Evolutionary conservation across 2,329 filamentous ascomycete genomes (phyloP), one percentile per base, ranked within the genome.

Genomic region (Alternaria sp.): DNA sequence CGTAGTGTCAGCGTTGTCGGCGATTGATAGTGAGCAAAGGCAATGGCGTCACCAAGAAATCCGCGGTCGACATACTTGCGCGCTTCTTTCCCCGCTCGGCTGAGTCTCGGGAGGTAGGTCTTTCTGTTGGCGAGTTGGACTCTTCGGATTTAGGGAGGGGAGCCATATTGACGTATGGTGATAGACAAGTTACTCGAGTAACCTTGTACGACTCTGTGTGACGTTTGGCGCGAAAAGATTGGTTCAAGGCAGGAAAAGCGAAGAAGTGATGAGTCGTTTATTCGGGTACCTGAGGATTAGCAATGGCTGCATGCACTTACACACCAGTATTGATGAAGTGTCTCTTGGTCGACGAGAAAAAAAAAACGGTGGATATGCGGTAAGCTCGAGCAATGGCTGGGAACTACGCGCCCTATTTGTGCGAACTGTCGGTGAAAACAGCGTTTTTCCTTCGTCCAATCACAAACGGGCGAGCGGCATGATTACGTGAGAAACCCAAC

Each of bases 21-120:
- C 62, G 52, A 57, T 63, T 52, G 58, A 57, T 56, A 14, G 40
- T 25, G 48, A 41, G 22, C 59, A 54, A 46, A 44, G 10, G 43
- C 14, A 30, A 46, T 52, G 54, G 36, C 44, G 54, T 27, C n/a
- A 65, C 43, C 25, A 28, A n/a, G 44, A 25, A 43, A 43, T 18
- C 48, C 49, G 46, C 52, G 57, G 54, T 60, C 57, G 57, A 78
- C 76, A 70, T 69, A 78, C 76, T 77, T 67, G 76, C 76, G 45
- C 76, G 71, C 67, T 78, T 78, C 63, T 67, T 78, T 41, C 70
- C 73, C 53, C 74, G 69, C 64, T 78, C 74, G 55, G 73, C 68
- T 54, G 74, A 75, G 64, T 78, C 75, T 66, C 74, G 72, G 56
- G 73, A 67, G 8, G 66, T 36, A 52, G 64, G 60, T 53, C 74